Evolutionary conservation across 805 yeast genomes (phyloP), one percentile per base, ranked within the genome.

Genomic region (Schwanniomyces polymorphus): DNA sequence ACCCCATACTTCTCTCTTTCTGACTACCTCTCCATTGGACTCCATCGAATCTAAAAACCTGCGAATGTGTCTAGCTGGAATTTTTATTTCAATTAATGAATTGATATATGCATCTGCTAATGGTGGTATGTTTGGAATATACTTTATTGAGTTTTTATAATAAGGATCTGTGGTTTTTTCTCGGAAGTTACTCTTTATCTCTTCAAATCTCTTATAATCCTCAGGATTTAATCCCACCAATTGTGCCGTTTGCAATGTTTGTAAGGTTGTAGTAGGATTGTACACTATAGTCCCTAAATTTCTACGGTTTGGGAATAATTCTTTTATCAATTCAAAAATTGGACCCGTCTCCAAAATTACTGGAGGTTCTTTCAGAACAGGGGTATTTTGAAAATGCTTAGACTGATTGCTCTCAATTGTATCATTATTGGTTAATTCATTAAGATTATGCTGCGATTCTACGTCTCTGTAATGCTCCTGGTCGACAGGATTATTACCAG

Each of bases 1-100:
- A 2, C 99, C 99, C 98, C 98, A 92, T 1, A 91, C 52, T 40
- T 79, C 76, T 43, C 82, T 69, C 29, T 56, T 59, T 14, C 47
- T 45, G 5, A 56, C 52, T 2, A 57, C 57, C 5, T 49, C 48
- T 27, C 85, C 80, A 29, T 55, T 58, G 17, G 25, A 10, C 11
- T 69, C 72, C 43, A 81, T 73, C 27, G 69, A 72, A 43, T 71
- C 72, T 31, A 66, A 57, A 37, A 72, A 67, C 7, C 66, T 57
- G 41, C 65, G 63, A 41, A 79, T 60, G 54, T 67, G 75, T 39
- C 71, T 50, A 45, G 63, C 61, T n/a, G 88, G 81, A 11, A 86
- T 74, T 47, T 81, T 75, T 23, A 86, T 67, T 53, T 84, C 85
- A 17, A 86, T 61, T 5, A 81, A 46, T 27, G 57, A 54, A 48